Percentiles rank a stretch among this genome's conserved stretches.
Evolutionary conservation across 345 rosid species (phyloP).

Genomic region (Draba incana): DNA sequence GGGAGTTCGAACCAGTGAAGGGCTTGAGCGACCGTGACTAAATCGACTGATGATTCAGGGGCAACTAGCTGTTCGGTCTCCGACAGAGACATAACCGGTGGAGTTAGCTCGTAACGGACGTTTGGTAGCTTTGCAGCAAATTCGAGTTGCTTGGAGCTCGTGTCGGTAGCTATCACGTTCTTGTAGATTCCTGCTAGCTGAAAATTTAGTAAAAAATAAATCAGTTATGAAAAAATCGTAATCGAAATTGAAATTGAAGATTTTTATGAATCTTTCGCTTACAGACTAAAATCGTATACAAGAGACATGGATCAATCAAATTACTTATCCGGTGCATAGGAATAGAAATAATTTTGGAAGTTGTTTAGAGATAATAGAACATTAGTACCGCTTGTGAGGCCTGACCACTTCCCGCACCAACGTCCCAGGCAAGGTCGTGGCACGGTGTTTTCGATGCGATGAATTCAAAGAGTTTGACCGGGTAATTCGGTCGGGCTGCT

Average conservation of each 20-base stretch:
- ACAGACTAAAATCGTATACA: background rate
- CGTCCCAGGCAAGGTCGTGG: conserved; percentile 89
- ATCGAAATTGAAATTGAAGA: background rate
- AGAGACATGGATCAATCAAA: no score
- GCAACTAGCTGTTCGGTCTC: conserved; percentile 54
- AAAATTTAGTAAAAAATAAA: background rate
- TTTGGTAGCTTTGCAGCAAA: conserved; percentile 61
- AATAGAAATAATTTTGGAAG: background rate
- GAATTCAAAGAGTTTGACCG: conserved; percentile 62
- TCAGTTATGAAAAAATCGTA: background rate
- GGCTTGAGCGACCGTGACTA: conserved; percentile 79
- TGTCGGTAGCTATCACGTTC: conserved; percentile 77
- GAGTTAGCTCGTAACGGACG: conserved; percentile 58
- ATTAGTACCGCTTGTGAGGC: conserved; percentile 65
- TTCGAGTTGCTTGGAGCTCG: conserved; percentile 75
- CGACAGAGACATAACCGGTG: conserved; percentile 50
- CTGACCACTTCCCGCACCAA: conserved; percentile 86
- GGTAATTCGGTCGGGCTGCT: conserved; percentile 63
- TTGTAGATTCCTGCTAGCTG: conserved; percentile 72
- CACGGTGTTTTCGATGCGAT: conserved; percentile 69
- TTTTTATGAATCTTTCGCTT: no score
- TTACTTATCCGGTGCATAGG: no score
- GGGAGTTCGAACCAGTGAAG: conserved; percentile 77
- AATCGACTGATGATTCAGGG: conserved; percentile 51
- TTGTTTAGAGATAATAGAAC: background rate